Evolutionary conservation across 768 basidiomycete genomes (phyloP).

Genomic region (Peribolospora baueri): DNA sequence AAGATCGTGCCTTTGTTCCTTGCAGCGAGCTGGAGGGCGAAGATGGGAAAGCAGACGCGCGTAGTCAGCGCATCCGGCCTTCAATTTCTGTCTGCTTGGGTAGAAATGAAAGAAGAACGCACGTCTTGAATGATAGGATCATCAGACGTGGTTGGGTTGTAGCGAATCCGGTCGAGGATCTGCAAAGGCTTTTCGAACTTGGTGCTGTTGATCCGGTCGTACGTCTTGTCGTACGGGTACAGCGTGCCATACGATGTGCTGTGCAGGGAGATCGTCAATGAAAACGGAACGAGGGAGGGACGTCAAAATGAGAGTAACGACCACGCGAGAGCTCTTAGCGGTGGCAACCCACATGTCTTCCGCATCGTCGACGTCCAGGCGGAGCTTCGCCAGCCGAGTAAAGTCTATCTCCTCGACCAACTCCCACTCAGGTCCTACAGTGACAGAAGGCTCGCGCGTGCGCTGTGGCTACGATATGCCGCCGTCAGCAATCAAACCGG

Average conservation of each 20-base stretch:
- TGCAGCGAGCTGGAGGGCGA: conserved; percentile 37
- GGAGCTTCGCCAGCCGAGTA: conserved; percentile 64
- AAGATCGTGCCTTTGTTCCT: conserved; percentile 68
- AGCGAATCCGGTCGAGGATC: conserved; percentile 77
- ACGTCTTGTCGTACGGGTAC: conserved; percentile 77
- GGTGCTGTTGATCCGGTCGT: conserved; percentile 70
- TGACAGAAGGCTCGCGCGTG: conserved; percentile 73
- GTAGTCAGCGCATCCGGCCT: background rate
- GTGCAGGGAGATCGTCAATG: conserved; percentile 3
- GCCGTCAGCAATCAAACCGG: background rate
- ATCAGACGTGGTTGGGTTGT: conserved; percentile 92
- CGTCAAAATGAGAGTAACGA: background rate
- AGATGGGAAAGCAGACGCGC: conserved; percentile 4
- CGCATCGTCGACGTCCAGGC: conserved; percentile 74
- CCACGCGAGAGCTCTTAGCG: background rate
- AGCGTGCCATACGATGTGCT: conserved; percentile 74
- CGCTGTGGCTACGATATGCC: conserved; percentile 31
- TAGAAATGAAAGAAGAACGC: conserved; percentile 7
- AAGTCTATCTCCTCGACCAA: conserved; percentile 96
- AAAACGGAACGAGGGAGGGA: background rate
- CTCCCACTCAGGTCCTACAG: conserved; percentile 74
- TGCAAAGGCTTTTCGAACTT: conserved; percentile 78
- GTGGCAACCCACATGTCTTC: conserved; percentile 49
- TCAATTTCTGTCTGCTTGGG: too few relatives aligned
- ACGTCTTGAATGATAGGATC: conserved; percentile 91